Evolutionary conservation across 2,329 filamentous ascomycete species (phyloP), one percentile per base, ranked within the genome.

Genomic region (Lachnellula subtilissima): DNA sequence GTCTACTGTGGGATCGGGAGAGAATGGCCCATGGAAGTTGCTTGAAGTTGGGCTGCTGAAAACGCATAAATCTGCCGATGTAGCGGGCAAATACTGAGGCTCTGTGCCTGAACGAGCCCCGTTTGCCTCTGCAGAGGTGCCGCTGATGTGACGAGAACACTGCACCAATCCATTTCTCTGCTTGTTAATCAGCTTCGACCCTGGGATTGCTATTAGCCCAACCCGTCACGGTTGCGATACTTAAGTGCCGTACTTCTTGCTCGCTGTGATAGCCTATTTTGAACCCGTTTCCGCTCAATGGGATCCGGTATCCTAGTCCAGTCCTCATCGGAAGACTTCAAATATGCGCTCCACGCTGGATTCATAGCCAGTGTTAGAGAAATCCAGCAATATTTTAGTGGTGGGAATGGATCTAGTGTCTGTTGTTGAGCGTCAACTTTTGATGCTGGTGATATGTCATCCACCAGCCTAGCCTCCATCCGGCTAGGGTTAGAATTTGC

Each of bases 231-330:
- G 43, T 42, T 15, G n/a, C 7, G 7, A 35, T 42, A 50, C 35
- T 6, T 6, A 43, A 57, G 45, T 46, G 22, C 54, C 9, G 19
- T 59, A 62, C 62, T 50, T 59, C 60, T 61, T 60, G 60, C 60
- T 52, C 68, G 54, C 51, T 68, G 66, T 19, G 65, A 65, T 36
- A 68, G 56, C 9, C 60, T 56, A 52, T 67, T 68, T 50, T 69
- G 63, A 23, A 58, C 47, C 32, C 59, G 55, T 52, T 64, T 65
- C 28, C 64, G 61, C 63, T 71, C 64, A 0, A 57, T 56, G 2
- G 64, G 64, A 49, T 67, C 67, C 11, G 63, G 66, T n/a, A 71
- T 62, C 15, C 65, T 66, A 8, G 65, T 68, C 69, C 69, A 72
- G 46, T 72, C 69, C 25, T 72, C 69, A 53, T 60, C 53, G 5